phyloP scores from a whole-genome alignment of 2,329 filamentous ascomycete genomes.

The Nannizzia gypsea region DNA sequence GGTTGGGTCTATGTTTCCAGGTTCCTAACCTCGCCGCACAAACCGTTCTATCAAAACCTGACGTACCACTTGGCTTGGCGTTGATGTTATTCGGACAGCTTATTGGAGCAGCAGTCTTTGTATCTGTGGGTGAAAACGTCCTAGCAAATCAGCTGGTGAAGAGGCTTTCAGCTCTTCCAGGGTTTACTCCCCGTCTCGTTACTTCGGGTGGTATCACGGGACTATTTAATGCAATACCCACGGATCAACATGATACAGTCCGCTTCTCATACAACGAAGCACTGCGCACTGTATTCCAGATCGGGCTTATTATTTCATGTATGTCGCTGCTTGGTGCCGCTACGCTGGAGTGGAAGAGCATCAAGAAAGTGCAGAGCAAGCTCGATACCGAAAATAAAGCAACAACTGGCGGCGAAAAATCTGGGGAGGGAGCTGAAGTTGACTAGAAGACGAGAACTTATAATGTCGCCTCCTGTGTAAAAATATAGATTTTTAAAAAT shows the following conservation, averaged over 20 bases:
- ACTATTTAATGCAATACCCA: not conserved
- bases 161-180: not conserved
- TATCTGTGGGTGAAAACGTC: conserved; percentile 29
- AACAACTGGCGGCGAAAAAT: too few species aligned
- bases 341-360: conserved; percentile 7
- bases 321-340: not conserved
- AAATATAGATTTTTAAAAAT: too few species aligned
- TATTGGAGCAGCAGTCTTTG: conserved; percentile 28
- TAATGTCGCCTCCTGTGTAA: too few species aligned
- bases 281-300: conserved; percentile 23
- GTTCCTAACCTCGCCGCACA: conserved; percentile 9
- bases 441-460: too few species aligned
- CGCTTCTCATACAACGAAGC: conserved; percentile 28
- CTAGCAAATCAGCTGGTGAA: conserved; percentile 26
- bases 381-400: too few species aligned
- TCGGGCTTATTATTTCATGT: conserved; percentile 4
- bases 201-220: not conserved
- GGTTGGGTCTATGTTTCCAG: conserved; percentile 17
- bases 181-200: not conserved
- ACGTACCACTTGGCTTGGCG: conserved; percentile 19
- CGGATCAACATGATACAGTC: conserved; percentile 17
- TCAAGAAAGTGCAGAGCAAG: not conserved
- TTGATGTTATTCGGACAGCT: conserved; percentile 29
- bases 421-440: too few species aligned
- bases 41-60: not conserved